Conservation (phyloP, 2,329 filamentous ascomycete genomes). For the Epichloe aotearoae region DNA sequence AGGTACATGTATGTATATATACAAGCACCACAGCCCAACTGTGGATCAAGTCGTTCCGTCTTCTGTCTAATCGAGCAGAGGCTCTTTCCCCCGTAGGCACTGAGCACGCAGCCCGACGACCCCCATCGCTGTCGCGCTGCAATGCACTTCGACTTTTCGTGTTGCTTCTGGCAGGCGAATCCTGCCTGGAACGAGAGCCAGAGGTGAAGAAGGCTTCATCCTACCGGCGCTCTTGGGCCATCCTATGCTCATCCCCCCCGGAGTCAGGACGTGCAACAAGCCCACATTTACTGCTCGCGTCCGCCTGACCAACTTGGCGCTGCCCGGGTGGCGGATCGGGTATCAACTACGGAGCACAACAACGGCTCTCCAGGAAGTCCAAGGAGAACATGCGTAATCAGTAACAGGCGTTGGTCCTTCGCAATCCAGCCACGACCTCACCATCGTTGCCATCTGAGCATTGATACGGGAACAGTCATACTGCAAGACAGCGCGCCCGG, state of each 20-base stretch:
- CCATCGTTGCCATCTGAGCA: not conserved
- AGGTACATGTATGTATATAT: no score
- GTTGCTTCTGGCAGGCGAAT: not conserved
- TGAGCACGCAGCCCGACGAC: no score
- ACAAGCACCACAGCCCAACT: slow-evolving; percentile 5
- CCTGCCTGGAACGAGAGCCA: not conserved
- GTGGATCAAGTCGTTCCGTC: slow-evolving; percentile 2
- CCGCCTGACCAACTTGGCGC: not conserved
- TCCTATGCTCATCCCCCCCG: not conserved
- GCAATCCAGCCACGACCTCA: not conserved
- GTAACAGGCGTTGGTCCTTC: not conserved
- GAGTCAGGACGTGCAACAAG: no score
- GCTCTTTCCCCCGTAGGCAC: no score
- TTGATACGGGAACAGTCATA: not conserved
- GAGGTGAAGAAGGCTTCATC: not conserved
- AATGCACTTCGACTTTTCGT: not conserved
- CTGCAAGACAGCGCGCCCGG: not conserved
- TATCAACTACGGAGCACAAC: not conserved
- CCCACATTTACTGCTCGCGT: not conserved
- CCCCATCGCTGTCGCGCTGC: not conserved
- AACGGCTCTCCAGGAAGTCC: no score
- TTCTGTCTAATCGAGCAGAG: no score
- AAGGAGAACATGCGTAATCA: not conserved
- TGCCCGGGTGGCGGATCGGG: slow-evolving; percentile 6
- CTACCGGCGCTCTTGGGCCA: not conserved